A percentile compares a stretch with the other conserved stretches of the same genome.
These are phyloP conservation scores for Endotrypanum monterogeii DNA, from an alignment of 208 protist genomes.

Conservation along the genomic window DNA sequence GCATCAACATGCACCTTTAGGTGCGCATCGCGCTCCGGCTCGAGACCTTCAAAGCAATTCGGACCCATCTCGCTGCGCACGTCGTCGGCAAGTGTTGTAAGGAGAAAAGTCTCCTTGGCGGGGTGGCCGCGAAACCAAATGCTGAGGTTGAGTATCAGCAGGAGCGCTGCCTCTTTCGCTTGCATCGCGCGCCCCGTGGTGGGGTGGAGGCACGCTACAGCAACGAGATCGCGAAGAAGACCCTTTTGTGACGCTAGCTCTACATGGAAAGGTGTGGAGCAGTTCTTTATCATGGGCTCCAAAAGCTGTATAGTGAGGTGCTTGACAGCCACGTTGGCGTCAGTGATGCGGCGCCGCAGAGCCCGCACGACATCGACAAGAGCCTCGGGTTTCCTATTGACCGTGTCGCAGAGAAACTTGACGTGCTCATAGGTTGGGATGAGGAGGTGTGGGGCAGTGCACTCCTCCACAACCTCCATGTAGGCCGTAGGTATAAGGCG, in stretches of 20 bases:
- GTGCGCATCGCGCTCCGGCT: constrained; percentile 46
- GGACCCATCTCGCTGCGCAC: constrained; percentile 60
- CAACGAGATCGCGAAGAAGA: constrained; percentile 76
- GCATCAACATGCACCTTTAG: constrained; percentile 20
- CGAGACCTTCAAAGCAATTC: constrained; percentile 72
- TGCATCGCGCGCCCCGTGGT: constrained; percentile 49
- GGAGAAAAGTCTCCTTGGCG: constrained; percentile 52
- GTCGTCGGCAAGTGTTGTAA: constrained; percentile 70
- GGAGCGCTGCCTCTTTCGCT: constrained; percentile 60
- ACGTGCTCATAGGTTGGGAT: constrained; percentile 65
- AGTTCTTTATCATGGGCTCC: constrained; percentile 70
- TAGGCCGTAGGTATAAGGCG: constrained; percentile 76
- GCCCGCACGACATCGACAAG: constrained; percentile 77
- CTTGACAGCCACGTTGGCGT: constrained; percentile 69
- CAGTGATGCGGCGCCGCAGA: constrained; percentile 68
- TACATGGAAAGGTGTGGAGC: constrained; percentile 50
- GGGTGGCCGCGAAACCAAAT: constrained; percentile 85
- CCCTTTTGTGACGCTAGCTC: constrained; percentile 80
- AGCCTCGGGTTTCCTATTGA: constrained; percentile 52
- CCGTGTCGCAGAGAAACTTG: constrained; percentile 71
- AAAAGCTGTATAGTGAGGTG: constrained; percentile 72
- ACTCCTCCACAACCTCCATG: constrained; percentile 85
- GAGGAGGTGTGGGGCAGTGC: constrained; percentile 59
- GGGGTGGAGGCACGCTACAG: constrained; percentile 53
- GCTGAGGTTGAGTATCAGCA: constrained; percentile 81